Evolutionary conservation across 768 basidiomycete genomes (phyloP).

Genomic region (Dentipellis fragilis): DNA sequence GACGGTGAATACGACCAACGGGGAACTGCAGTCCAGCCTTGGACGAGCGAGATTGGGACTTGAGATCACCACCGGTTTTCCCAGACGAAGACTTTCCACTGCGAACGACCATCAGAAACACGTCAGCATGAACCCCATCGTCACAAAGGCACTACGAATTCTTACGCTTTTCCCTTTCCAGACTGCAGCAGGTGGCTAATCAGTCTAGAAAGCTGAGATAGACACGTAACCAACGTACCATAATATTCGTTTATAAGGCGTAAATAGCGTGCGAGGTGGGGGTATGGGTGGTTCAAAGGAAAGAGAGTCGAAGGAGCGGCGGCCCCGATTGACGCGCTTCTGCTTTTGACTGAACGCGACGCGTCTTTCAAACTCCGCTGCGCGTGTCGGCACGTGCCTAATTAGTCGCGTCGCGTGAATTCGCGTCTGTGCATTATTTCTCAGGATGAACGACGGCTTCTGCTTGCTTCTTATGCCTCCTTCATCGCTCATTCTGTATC

Average conservation of each 20-base stretch:
- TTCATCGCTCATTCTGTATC: too few species aligned
- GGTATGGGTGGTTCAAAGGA: not conserved
- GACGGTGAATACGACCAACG: constrained; percentile 75
- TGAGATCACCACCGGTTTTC: constrained; percentile 30
- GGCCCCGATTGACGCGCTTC: not conserved
- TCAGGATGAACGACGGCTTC: not conserved
- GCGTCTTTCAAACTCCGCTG: constrained; percentile 2
- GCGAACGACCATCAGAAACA: not conserved
- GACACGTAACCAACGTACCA: not conserved
- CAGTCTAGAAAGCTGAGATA: too few species aligned
- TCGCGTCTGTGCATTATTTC: not conserved
- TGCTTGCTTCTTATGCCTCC: not conserved
- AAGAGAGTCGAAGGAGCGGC: not conserved
- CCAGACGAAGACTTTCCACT: constrained; percentile 34
- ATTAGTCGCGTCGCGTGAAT: not conserved
- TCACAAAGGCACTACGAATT: not conserved
- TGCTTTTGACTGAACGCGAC: constrained; percentile 3
- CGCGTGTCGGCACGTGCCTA: not conserved
- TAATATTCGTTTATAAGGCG: not conserved
- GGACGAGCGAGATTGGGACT: constrained; percentile 58
- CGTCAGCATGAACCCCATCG: not conserved
- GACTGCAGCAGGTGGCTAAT: not conserved
- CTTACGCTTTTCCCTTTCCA: constrained; percentile 5
- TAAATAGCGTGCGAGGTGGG: not conserved
- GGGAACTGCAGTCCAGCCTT: constrained; percentile 64